Evolutionary conservation across 495 filamentous ascomycete genomes (phyloP), one percentile per base, ranked within the genome.

Genomic region (Podospora tetraspora): DNA sequence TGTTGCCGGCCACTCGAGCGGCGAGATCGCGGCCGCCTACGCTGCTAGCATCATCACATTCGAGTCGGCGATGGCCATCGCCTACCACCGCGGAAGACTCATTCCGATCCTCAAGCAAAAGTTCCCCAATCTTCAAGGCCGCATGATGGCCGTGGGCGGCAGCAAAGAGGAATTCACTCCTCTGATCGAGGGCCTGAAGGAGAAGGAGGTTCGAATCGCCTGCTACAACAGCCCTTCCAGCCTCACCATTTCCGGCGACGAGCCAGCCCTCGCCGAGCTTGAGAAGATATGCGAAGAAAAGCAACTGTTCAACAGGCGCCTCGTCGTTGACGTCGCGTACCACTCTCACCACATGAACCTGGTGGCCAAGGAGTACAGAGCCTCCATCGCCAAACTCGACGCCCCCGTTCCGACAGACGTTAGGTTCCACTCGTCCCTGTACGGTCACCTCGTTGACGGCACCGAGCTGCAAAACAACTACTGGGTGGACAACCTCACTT

Each of bases 331-430:
- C 30, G 77, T 82, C 24, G 88, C 88, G 1, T 91, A 88, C 68
- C 89, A 91, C 70, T 90, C 87, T 2, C 82, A 83, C 62, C 86
- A 90, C 68, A 90, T 91, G 84, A 71, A 79, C 57, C 68, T 80
- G 43, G 75, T 83, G n/a, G 78, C 79, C 57, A 74, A 81, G 57
- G 78, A 75, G 21, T 83, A 84, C 68, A 66, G 69, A 7, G 68
- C 70, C 3, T 77, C 76, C 43, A 73, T 79, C 37, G 70, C 73
- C 63, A 69, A 73, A 32, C 43, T 80, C 27, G 74, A 70, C 52
- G 61, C 77, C 13, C 80, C 73, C 5, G 69, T 75, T 13, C 71
- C 75, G 10, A 76, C 75, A 3, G 69, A 74, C 3, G 76, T 83
- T 59, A 75, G 74, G 60, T 84, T 81, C 66, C 79, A 78, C 68